Percentiles rank a stretch among this genome's conserved stretches.
Evolutionary conservation across 2,329 filamentous ascomycete genomes (phyloP).

Genomic region (Diaporthe vexans): DNA sequence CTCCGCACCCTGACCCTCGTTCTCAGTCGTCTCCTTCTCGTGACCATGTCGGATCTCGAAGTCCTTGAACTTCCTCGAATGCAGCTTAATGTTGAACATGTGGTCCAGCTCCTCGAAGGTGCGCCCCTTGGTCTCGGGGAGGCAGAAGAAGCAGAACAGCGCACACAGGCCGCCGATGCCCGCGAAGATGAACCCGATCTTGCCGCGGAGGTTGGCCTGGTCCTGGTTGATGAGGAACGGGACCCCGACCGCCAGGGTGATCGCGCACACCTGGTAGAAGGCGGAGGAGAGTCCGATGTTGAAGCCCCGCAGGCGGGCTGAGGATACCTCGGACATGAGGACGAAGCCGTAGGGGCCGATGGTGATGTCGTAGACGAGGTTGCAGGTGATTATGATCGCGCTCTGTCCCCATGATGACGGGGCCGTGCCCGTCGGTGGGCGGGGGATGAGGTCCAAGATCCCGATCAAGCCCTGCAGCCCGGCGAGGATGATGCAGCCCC

Average conservation of each 20-base stretch:
- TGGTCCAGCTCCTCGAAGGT: slow-evolving; percentile 41
- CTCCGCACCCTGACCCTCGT: not conserved
- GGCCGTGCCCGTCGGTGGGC: slow-evolving; percentile 48
- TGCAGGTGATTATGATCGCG: slow-evolving; percentile 51
- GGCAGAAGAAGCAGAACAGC: slow-evolving; percentile 47
- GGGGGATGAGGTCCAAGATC: slow-evolving; percentile 52
- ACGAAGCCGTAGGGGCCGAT: slow-evolving; percentile 43
- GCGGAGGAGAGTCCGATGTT: slow-evolving; percentile 46
- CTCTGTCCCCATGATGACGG: slow-evolving; percentile 54
- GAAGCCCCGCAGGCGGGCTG: slow-evolving; percentile 40
- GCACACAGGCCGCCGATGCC: slow-evolving; percentile 45
- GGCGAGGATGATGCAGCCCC: slow-evolving; percentile 51
- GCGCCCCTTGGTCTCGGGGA: slow-evolving; percentile 38
- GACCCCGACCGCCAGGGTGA: slow-evolving; percentile 51
- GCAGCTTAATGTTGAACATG: slow-evolving; percentile 21
- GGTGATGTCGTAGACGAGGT: slow-evolving; percentile 43
- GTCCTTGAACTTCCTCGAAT: slow-evolving; percentile 34
- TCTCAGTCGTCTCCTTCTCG: not conserved
- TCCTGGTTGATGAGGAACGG: slow-evolving; percentile 53
- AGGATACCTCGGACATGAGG: slow-evolving; percentile 43
- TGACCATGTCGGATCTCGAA: not conserved
- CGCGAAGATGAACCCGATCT: slow-evolving; percentile 51
- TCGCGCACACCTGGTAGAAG: slow-evolving; percentile 46
- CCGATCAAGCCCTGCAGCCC: slow-evolving; percentile 54
- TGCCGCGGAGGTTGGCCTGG: slow-evolving; percentile 51